Evolutionary conservation across 345 rosid genomes (phyloP), one percentile per base, ranked within the genome.

Genomic region (Syzygium oleosum): DNA sequence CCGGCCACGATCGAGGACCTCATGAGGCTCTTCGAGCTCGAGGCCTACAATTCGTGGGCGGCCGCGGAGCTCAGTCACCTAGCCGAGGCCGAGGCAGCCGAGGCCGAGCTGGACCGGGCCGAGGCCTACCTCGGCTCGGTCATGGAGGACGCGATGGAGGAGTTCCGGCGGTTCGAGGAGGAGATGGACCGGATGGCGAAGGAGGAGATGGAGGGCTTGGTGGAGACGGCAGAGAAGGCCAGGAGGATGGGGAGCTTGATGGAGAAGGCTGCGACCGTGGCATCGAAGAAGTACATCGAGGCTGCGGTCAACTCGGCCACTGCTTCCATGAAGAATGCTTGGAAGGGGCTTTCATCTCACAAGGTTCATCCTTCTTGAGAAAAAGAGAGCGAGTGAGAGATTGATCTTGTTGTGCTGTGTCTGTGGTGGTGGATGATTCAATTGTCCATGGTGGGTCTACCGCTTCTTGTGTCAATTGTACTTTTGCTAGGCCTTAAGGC

Each of bases 41-140:
- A 97, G 84, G 95, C 98, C 9, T 96, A 94, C 96, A 95, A 89
- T 51, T 92, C 95, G 21, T 97, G 99, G 98, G 97, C 97, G 5
- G 96, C 95, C 0, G 85, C 92, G 88, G 98, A 93, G 54, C 89
- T 94, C 7, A 93, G 94, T 2, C 93, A 90, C 7, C 91, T 91
- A 68, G 88, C 53, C 6, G 96, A 95, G 68, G 90, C 87, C 15
- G 58, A 89, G 85, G 89, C 92, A 7, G 96, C 98, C 5, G 95
- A 96, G 87, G 85, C 5, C 8, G 90, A 91, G n/a, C 38, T 94
- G 89, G 87, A 85, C 34, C 51, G 89, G 87, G 98, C 98, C 5
- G 98, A 96, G 90, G 87, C 84, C 0, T 91, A 94, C 85, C 95
- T 96, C 38, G 97, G 95, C 49, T 92, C 96, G 12, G 97, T 80